Base-by-base conservation (phyloP, 2,329 filamentous ascomycete species). In the Pyrenochaeta sp. region DNA sequence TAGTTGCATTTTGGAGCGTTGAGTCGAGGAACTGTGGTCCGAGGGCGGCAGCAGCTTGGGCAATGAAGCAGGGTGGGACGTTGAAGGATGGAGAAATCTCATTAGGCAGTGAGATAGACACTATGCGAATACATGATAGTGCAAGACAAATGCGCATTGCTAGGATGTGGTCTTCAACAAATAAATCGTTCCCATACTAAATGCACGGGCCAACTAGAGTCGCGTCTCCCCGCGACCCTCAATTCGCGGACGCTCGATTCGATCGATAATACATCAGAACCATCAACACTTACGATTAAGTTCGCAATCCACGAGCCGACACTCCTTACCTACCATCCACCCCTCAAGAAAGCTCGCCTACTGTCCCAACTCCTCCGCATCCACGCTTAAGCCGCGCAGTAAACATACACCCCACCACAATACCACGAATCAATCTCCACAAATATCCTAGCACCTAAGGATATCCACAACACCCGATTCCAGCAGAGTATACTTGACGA, bases 191-290 rank as follows among this genome's bases (percentile, higher is more conserved):
- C 57, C 55, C 56, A 55, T 54, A 52, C 37, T 19, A 43, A 2
- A 30, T 50, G 58, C 55, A 59, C 32, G 50, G 59, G 47, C 59
- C 56, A 61, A 7, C 24, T 32, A 50, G 65, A 42, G 56, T 59
- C 68, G 67, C 63, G 62, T 65, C 64, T 68, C 64, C 65, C 65
- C 66, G 66, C 66, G 56, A 30, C 57, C 47, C 48, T 49, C 44
- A 45, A 42, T 42, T 46, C 28, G 43, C 30, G 40, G 43, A 52
- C 24, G 22, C 22, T 22, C 3, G 19, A 12, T n/a, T 46, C 24
- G 24, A 50, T 25, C 50, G 46, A 40, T 28, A 51, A 43, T 43
- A 25, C 40, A 13, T 25, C n/a, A 8, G 27, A 28, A 44, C 42
- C 22, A 27, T 1, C 12, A 13, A n/a, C 25, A 44, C 2, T 13